Evolutionary conservation across 371 early-diverging fungal genomes (phyloP).

Genomic region (Capillidium heterosporum): DNA sequence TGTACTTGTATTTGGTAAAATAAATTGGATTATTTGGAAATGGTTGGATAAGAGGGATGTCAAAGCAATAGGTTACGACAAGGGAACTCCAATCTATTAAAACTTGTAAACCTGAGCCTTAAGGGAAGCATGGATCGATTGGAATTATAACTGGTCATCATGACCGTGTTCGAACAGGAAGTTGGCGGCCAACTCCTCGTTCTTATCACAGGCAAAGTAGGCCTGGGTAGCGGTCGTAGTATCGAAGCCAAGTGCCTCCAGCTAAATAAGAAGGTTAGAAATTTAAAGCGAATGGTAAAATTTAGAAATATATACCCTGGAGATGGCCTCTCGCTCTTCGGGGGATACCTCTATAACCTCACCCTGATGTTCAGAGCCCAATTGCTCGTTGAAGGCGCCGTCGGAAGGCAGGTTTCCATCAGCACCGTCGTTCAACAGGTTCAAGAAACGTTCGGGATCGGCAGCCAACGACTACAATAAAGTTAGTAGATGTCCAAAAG

Average conservation of each 20-base stretch:
- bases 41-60: too few species aligned
- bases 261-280: constrained; percentile 18
- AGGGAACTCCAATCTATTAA: neutral
- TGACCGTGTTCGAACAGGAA: constrained; percentile 73
- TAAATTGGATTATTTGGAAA: too few species aligned
- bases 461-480: constrained; percentile 57
- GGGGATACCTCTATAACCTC: neutral
- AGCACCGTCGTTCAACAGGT: constrained; percentile 16
- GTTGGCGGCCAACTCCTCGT: constrained; percentile 93
- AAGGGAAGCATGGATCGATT: neutral
- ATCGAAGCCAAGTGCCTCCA: constrained; percentile 80
- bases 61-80: neutral
- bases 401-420: too few species aligned
- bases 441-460: constrained; percentile 23
- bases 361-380: neutral
- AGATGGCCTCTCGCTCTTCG: neutral
- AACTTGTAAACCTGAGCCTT: neutral
- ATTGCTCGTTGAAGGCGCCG: neutral
- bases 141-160: neutral
- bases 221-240: constrained; percentile 71
- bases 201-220: constrained; percentile 91
- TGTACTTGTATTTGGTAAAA: too few species aligned
- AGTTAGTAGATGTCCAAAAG: constrained; percentile 57
- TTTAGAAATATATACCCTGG: neutral
- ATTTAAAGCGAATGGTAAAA: neutral